phyloP scores from a whole-genome alignment of 2,329 filamentous ascomycete genomes.

The Ambrosiella xylebori region DNA sequence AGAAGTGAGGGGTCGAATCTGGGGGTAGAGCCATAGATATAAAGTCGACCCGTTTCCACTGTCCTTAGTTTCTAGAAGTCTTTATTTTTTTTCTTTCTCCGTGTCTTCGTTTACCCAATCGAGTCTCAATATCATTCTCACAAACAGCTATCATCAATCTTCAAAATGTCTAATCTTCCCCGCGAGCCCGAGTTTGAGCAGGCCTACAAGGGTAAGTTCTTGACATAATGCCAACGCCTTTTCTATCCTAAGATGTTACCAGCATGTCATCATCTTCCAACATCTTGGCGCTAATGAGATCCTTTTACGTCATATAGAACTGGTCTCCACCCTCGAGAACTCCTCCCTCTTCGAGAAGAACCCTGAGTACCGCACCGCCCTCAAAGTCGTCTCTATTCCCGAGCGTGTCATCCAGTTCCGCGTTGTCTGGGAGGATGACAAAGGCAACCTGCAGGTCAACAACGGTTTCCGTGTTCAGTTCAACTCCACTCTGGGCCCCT shows the following conservation, averaged over 20 bases:
- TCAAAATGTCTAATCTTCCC: constrained; percentile 64
- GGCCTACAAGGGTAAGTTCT: constrained; percentile 69
- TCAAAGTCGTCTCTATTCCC: constrained; percentile 73
- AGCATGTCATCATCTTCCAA: background rate
- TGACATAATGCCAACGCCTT: background rate
- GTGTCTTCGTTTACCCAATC: background rate
- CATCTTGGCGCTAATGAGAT: background rate
- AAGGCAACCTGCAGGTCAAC: constrained; percentile 78
- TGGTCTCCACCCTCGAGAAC: constrained; percentile 85
- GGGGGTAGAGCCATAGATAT: background rate
- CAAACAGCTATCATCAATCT: constrained; percentile 1
- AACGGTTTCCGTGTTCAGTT: constrained; percentile 93
- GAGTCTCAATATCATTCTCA: background rate
- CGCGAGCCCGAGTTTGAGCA: constrained; percentile 96
- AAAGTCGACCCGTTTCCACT: constrained; percentile 2
- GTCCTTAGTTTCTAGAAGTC: background rate
- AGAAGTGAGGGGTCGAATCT: too few species aligned
- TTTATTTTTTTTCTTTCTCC: background rate
- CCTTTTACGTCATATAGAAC: constrained; percentile 40
- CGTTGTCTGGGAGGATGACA: constrained; percentile 92
- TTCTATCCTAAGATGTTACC: background rate
- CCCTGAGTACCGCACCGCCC: constrained; percentile 84
- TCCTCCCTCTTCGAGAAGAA: constrained; percentile 83
- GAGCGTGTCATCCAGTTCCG: constrained; percentile 97
- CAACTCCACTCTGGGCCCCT: constrained; percentile 92